Evolutionary conservation across 768 basidiomycete species (phyloP).

Genomic region (Russula dissimulans): DNA sequence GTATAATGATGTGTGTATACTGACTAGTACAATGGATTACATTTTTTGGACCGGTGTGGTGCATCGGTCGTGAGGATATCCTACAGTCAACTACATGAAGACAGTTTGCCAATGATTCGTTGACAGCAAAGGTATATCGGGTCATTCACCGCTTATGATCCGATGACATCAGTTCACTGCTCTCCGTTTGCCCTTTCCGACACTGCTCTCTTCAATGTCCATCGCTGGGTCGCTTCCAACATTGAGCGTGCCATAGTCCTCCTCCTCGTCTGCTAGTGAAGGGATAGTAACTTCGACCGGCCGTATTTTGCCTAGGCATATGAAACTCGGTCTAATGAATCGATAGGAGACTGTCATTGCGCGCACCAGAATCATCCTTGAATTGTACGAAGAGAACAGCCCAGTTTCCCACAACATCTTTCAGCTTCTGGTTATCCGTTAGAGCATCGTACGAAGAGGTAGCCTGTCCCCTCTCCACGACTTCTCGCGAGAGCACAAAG

Average conservation of each 20-base stretch:
- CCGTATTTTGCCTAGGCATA: constrained; percentile 38
- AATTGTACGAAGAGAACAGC: constrained; percentile 63
- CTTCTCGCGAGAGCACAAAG: constrained; percentile 55
- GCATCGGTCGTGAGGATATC: background rate
- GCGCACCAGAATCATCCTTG: constrained; percentile 52
- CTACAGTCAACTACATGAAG: background rate
- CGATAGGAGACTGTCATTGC: background rate
- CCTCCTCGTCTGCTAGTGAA: constrained; percentile 53
- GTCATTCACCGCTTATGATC: background rate
- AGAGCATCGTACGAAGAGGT: constrained; percentile 47
- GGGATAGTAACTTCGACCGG: constrained; percentile 54
- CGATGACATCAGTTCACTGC: constrained; percentile 27
- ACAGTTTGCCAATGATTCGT: background rate
- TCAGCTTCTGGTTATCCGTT: constrained; percentile 37
- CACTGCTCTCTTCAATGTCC: constrained; percentile 25
- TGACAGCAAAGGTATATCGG: background rate
- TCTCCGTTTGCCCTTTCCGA: constrained; percentile 58
- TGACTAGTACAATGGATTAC: background rate
- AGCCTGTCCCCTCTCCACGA: constrained; percentile 41
- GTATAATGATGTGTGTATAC: background rate
- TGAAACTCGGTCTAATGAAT: background rate
- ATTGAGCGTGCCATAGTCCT: constrained; percentile 27
- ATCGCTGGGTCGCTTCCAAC: background rate
- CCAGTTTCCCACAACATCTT: constrained; percentile 50
- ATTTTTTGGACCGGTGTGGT: background rate